These are phyloP conservation scores for Auriculariales sp. DNA, from an alignment of 768 basidiomycete genomes.

Conservation along the genomic window DNA sequence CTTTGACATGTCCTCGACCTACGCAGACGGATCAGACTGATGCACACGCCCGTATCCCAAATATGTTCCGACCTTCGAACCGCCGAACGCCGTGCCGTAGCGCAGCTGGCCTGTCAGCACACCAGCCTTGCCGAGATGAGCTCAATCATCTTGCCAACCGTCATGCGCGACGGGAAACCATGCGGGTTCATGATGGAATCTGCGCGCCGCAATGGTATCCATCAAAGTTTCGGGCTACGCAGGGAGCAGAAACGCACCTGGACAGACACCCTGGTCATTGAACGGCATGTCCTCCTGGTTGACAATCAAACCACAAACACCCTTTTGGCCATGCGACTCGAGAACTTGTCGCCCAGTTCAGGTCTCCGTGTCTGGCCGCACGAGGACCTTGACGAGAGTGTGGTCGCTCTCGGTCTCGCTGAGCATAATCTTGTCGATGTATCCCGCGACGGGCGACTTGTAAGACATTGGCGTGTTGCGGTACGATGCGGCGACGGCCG, in stretches of 20 bases:
- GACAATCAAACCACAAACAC: constrained; percentile 96
- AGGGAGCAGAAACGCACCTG: constrained; percentile 34
- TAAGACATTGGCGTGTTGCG: constrained; percentile 87
- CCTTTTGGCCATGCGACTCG: constrained; percentile 97
- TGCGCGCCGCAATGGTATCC: no score
- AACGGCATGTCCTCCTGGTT: constrained; percentile 99
- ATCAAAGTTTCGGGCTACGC: constrained; percentile 1
- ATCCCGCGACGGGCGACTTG: constrained; percentile 84
- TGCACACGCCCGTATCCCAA: not conserved
- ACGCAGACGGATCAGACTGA: not conserved
- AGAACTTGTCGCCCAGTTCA: constrained; percentile 97
- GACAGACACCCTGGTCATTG: constrained; percentile 92
- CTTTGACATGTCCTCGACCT: constrained; percentile 97
- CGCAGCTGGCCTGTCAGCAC: constrained; percentile 80
- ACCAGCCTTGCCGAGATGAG: constrained; percentile 95
- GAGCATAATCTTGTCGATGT: constrained; percentile 96
- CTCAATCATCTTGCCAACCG: constrained; percentile 99
- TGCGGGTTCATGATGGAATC: constrained; percentile 99
- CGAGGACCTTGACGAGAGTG: constrained; percentile 90
- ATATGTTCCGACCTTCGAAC: constrained; percentile 61
- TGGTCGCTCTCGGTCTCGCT: constrained; percentile 95
- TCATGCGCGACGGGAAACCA: constrained; percentile 98
- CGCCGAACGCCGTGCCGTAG: constrained; percentile 94
- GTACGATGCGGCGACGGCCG: constrained; percentile 73
- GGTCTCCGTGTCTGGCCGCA: constrained; percentile 93